Evolutionary conservation across 192 early-diverging fungal species (phyloP).

Genomic region (Rhizophagus prolifer): DNA sequence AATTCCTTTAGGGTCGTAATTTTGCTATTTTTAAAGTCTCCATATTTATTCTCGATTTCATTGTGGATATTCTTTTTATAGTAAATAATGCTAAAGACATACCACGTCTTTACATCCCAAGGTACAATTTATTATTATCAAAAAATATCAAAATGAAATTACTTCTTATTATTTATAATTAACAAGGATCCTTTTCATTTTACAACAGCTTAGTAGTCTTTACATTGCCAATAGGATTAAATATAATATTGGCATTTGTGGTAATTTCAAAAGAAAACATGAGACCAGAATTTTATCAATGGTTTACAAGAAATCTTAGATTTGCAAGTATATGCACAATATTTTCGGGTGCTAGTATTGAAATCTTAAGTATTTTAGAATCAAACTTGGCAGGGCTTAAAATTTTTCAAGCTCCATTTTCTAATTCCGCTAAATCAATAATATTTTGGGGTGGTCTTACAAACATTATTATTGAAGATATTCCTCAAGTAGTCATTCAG

Average conservation of each 20-base stretch:
- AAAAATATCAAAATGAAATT: no score
- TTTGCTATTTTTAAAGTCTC: conserved; percentile 7
- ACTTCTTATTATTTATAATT: no score
- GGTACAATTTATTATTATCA: not conserved
- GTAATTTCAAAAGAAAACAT: not conserved
- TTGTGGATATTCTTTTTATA: conserved; percentile 6
- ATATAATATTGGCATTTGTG: not conserved
- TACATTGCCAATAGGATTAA: not conserved
- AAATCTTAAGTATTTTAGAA: not conserved
- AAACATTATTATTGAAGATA: conserved; percentile 24
- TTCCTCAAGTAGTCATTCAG: conserved; percentile 26
- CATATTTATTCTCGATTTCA: not conserved
- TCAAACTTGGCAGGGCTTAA: not conserved
- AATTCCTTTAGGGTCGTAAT: not conserved
- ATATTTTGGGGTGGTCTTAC: conserved; percentile 10
- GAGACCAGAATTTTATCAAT: not conserved
- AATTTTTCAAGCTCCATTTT: conserved; percentile 19
- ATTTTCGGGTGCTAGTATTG: conserved; percentile 11
- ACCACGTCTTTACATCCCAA: not conserved
- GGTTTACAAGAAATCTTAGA: not conserved
- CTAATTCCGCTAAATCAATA: not conserved
- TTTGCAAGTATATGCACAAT: conserved; percentile 13
- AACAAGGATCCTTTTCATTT: not conserved
- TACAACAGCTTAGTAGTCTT: not conserved
- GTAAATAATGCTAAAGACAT: not conserved